These are phyloP conservation scores for Penicillium dipodomyicola DNA, from an alignment of 495 filamentous ascomycete species.

Conservation along the genomic window DNA sequence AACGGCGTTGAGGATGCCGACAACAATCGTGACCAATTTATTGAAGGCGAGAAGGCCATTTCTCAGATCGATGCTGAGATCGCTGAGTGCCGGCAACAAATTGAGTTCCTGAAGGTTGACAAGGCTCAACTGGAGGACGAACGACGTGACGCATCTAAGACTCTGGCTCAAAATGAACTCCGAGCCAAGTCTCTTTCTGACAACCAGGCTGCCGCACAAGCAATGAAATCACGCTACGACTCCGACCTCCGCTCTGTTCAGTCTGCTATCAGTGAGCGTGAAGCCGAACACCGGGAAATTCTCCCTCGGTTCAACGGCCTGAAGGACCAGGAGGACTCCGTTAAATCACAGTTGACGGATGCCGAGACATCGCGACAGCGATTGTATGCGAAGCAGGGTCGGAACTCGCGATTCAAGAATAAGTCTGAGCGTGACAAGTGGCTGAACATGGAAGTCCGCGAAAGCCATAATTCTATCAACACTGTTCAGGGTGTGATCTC, in stretches of 20 bases:
- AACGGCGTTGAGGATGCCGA: constrained; percentile 80
- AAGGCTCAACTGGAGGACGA: constrained; percentile 87
- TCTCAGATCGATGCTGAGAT: constrained; percentile 73
- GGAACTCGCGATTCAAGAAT: constrained; percentile 82
- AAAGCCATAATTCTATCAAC: constrained; percentile 70
- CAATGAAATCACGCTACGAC: constrained; percentile 65
- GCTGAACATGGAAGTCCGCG: constrained; percentile 75
- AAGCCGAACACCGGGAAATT: constrained; percentile 69
- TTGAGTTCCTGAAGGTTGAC: constrained; percentile 85
- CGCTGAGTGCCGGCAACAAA: constrained; percentile 71
- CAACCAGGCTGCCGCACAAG: constrained; percentile 74
- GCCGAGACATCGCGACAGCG: constrained; percentile 74
- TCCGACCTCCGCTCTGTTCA: constrained; percentile 71
- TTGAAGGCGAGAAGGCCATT: constrained; percentile 78
- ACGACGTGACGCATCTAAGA: constrained; percentile 70
- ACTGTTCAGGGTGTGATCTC: constrained; percentile 78
- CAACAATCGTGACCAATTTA: constrained; percentile 72
- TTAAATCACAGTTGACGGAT: constrained; percentile 67
- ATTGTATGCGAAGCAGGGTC: constrained; percentile 89
- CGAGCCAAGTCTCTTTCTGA: constrained; percentile 77
- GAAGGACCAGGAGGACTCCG: constrained; percentile 66
- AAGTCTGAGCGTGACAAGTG: constrained; percentile 85
- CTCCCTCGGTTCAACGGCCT: constrained; percentile 70
- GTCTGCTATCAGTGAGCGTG: constrained; percentile 68
- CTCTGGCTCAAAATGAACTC: constrained; percentile 79